Base-by-base conservation (phyloP, 1,284 basidiomycete genomes). In the Testicularia cyperi region DNA sequence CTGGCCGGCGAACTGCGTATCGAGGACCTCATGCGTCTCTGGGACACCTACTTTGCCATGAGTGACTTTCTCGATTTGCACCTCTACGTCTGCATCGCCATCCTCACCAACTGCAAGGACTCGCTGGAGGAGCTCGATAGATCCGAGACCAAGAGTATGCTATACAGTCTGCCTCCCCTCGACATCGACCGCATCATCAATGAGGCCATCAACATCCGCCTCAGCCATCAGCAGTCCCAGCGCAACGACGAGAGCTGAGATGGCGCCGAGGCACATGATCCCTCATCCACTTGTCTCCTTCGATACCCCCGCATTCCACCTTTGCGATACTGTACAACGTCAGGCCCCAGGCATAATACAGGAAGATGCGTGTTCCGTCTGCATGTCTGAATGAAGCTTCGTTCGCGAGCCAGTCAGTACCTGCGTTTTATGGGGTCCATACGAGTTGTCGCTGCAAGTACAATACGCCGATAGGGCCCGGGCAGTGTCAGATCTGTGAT, bases 1-100 rank as follows among this genome's bases (percentile, higher is more conserved):
- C 51, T 77, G 18, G 69, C 75, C 6, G 63, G 62, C 4, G 73
- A 77, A 38, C 60, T 77, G 61, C 48, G 66, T 20, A 74, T 74
- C 2, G 65, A 68, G 15, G 70, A 74, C 24, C 45, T 77, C 23
- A 70, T 77, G 70, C 51, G 75, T 9, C 39, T 76, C 16, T 76
- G 74, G 74, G 73, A 77, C 43, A 74, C 73, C 18, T 77, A 77
- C 48, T 77, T 77, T 48, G 71, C 74, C 3, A 37, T 74, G 22
- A 49, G 55, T 6, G 70, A 77, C 38, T 66, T 68, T 15, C 36
- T 77, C 34, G 74, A 77, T 41, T 54, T 77, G 29, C 76, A 77
- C 44, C 53, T 72, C 26, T 77, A 75, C 38, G 76, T 77, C 4
- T 77, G 76, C 48, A 54, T 77, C 5, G 71, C 76, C 19, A 75